Evolutionary conservation across 2,329 filamentous ascomycete genomes (phyloP).

Genomic region (Pseudogymnoascus sp.): DNA sequence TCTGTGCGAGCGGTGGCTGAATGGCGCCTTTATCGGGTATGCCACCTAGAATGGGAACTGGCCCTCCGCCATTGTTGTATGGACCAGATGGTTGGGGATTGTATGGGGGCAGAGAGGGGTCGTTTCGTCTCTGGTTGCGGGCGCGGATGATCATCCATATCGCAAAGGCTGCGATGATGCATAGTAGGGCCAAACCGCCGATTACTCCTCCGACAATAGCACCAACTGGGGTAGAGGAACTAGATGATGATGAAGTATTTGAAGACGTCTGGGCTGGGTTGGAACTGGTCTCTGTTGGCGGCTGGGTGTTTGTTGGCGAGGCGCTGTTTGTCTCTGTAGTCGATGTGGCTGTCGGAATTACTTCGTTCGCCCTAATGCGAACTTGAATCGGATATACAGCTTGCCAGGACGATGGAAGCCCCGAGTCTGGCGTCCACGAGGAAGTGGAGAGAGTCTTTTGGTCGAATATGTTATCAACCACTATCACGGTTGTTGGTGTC

Average conservation of each 20-base stretch:
- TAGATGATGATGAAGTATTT: not conserved
- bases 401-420: not conserved
- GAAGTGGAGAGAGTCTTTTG: not conserved
- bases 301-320: not conserved
- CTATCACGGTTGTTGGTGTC: not conserved
- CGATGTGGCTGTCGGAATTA: not conserved
- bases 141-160: not conserved
- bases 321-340: not conserved
- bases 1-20: not conserved
- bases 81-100: not conserved
- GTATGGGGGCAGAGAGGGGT: not conserved
- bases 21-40: not conserved
- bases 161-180: not conserved
- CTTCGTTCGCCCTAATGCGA: not conserved
- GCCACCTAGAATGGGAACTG: not conserved
- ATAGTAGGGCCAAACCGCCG: not conserved
- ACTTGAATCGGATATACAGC: not conserved
- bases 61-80: not conserved
- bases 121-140: not conserved
- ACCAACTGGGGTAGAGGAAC: not conserved
- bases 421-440: not conserved
- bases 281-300: not conserved
- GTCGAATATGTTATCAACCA: not conserved
- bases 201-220: not conserved
- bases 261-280: not conserved